phyloP scores from a whole-genome alignment of 192 early-diverging fungal species.

The Glomus cerebriforme region DNA sequence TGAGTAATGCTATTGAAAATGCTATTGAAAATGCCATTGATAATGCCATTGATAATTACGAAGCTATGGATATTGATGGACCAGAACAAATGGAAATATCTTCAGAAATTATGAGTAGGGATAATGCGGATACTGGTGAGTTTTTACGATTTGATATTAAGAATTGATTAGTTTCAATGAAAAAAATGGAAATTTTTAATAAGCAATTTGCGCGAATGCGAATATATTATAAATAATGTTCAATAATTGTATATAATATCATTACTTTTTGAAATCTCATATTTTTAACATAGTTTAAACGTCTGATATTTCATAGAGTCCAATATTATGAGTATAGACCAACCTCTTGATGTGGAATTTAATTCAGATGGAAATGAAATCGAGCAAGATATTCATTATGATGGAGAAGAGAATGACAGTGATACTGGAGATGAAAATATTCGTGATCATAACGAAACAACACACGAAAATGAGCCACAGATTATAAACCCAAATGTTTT shows the following conservation, averaged over 20 bases:
- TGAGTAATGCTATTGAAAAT: not conserved
- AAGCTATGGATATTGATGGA: constrained; percentile 14
- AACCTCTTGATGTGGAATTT: not conserved
- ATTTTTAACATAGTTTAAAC: too few relatives aligned
- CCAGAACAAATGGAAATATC: not conserved
- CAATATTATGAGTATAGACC: constrained; percentile 8
- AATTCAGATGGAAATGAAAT: constrained; percentile 4
- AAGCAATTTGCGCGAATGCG: not conserved
- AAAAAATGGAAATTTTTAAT: not conserved
- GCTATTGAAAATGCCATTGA: not conserved
- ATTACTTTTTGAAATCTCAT: not conserved
- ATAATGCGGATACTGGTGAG: not conserved
- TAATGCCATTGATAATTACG: not conserved
- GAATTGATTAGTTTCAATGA: too few relatives aligned
- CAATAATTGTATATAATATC: not conserved
- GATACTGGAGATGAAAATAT: not conserved
- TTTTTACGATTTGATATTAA: not conserved
- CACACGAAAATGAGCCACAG: not conserved
- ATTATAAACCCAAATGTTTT: not conserved
- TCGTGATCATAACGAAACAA: not conserved
- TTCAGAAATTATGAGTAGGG: not conserved
- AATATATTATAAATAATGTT: not conserved
- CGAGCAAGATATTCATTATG: not conserved
- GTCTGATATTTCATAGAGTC: not conserved
- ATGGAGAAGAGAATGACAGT: not conserved